Conservation (phyloP, 352 stramenopile species). For the Pythium phragmitis region DNA sequence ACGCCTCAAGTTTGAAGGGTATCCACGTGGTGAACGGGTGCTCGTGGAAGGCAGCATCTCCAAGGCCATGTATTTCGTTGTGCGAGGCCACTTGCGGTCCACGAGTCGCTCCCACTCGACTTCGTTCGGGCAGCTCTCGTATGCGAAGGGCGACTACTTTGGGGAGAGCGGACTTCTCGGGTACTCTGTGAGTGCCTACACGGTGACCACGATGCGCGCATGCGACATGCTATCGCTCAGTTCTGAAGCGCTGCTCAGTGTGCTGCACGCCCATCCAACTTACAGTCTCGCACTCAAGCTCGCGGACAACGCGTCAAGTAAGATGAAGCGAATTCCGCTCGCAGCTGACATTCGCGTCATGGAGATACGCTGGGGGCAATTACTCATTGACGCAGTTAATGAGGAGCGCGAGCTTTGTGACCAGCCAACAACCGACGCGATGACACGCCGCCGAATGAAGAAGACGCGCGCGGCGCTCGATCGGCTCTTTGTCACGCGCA, state of each 20-base stretch:
- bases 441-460: slow-evolving; percentile 14
- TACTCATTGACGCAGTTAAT: slow-evolving; percentile 35
- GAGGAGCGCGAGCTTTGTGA: slow-evolving; percentile 30
- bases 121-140: slow-evolving; percentile 28
- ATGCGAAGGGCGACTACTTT: slow-evolving; percentile 58
- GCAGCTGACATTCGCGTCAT: slow-evolving; percentile 20
- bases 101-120: slow-evolving; percentile 32
- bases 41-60: slow-evolving; percentile 64
- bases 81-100: slow-evolving; percentile 41
- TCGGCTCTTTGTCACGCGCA: slow-evolving; percentile 29
- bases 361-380: slow-evolving; percentile 45
- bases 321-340: slow-evolving; percentile 22
- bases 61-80: slow-evolving; percentile 74
- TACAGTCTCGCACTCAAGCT: slow-evolving; percentile 47
- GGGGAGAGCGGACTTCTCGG: slow-evolving; percentile 53
- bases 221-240: slow-evolving; percentile 60
- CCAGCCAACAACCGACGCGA: neutral
- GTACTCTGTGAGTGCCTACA: slow-evolving; percentile 47
- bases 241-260: slow-evolving; percentile 37
- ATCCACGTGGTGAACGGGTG: slow-evolving; percentile 55
- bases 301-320: slow-evolving; percentile 28
- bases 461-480: slow-evolving; percentile 34
- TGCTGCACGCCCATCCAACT: slow-evolving; percentile 42
- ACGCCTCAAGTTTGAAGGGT: slow-evolving; percentile 57
- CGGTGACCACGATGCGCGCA: slow-evolving; percentile 47